These are phyloP conservation scores for Silybum marianum DNA, from an alignment of 129 eudicot genomes.

Conservation along the genomic window DNA sequence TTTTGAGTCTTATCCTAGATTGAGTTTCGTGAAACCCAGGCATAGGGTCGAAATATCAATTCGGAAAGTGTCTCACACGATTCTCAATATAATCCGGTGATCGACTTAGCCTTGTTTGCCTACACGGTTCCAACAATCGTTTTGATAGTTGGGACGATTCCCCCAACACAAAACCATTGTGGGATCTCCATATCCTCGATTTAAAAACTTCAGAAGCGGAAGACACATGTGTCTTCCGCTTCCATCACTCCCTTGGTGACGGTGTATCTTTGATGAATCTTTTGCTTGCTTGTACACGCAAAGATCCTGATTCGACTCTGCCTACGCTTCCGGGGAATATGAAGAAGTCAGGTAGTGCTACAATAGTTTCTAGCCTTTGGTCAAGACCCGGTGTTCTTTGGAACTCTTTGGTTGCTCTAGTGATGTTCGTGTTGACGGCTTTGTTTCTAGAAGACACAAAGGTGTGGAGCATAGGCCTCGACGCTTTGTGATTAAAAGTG, in stretches of 20 bases:
- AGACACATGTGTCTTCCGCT: conserved; percentile 36
- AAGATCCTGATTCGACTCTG: conserved; percentile 26
- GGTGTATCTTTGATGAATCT: conserved; percentile 42
- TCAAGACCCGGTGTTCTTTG: conserved; percentile 14
- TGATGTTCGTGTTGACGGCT: conserved; percentile 34
- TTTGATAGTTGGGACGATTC: no score
- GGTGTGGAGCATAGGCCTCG: conserved; percentile 23
- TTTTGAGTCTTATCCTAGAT: no score
- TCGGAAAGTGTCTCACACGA: no score
- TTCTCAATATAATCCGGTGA: no score
- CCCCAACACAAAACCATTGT: conserved; percentile 43
- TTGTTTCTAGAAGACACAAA: conserved; percentile 39
- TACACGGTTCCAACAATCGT: no score
- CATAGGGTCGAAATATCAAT: no score
- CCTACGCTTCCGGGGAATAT: conserved; percentile 21
- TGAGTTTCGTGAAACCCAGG: no score
- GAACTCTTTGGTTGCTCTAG: conserved; percentile 32
- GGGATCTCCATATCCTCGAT: conserved; percentile 45
- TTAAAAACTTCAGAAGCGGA: conserved; percentile 31
- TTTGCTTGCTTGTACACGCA: conserved; percentile 30
- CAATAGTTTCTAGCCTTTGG: conserved; percentile 21
- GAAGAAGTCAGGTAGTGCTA: conserved; percentile 2
- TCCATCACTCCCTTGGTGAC: conserved; percentile 55
- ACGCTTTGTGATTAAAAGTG: conserved; percentile 26
- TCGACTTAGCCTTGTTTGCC: no score